Base-by-base conservation (phyloP, 108 stramenopile species). In the Discostella stelligeroides region DNA sequence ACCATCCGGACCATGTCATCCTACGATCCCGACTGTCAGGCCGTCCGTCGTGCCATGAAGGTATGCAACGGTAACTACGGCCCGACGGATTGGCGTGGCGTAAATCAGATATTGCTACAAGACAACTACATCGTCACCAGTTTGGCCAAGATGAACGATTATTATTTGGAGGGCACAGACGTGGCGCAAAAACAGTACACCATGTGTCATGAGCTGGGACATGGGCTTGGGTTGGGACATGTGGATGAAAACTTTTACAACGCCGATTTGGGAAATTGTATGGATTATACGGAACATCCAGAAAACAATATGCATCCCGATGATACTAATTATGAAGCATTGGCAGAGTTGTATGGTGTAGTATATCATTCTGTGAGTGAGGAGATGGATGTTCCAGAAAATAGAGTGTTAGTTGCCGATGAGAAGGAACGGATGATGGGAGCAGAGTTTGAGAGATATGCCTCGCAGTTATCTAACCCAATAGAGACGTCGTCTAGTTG, bases 51-150 rank as follows among this genome's bases (percentile, higher is more conserved):
- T 40, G 49, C 59, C 23, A 82, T 64, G 77, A 94, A 91, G 72
- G 88, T 90, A 0, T 94, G 93, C 82, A 90, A 91, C 66, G 90
- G 83, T 0, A 72, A 95, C 60, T 95, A 95, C 68, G 94, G 91
- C 5, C 83, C 85, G 21, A 92, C 88, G 7, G 64, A 75, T 50
- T 95, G 94, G 94, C 63, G 85, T 27, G 94, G 94, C 0, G 68
- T 91, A 5, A 95, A 95, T 68, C 84, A 87, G 66, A 64, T 90
- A 3, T 63, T 80, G 24, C 13, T 60, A 8, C 60, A 68, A 24
- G 71, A 84, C 41, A 81, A 75, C 7, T 83, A 62, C 54, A 95
- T 95, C 60, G 67, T 90, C 9, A 48, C 82, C 0, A 84, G 83
- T 37, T 29, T 77, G 43, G 87, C 94, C 25, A 85, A 78, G 48